Evolutionary conservation across 2,329 filamentous ascomycete genomes (phyloP).

Genomic region (Hypomyces rosellus): DNA sequence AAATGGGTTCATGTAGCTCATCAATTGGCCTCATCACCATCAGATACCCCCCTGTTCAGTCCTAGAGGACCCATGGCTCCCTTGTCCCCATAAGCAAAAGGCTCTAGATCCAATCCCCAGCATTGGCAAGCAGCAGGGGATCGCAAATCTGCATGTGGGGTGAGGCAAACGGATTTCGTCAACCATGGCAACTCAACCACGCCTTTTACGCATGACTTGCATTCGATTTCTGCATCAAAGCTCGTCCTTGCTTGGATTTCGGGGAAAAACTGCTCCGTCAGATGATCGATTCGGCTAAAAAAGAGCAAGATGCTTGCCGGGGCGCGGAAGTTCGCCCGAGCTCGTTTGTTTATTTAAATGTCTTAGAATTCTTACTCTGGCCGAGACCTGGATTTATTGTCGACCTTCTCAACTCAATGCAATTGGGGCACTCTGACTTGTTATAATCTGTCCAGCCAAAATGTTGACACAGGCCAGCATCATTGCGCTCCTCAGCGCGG

Average conservation of each 20-base stretch:
- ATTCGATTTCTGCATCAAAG: too few species aligned
- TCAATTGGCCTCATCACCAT: neutral
- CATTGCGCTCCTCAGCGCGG: slow-evolving; percentile 10
- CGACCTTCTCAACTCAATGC: neutral
- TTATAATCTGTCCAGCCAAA: neutral
- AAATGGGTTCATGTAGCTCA: too few species aligned
- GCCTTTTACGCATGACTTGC: neutral
- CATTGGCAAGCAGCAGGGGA: slow-evolving; percentile 8
- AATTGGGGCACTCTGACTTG: neutral
- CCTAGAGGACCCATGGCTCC: slow-evolving; percentile 1
- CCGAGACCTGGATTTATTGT: neutral
- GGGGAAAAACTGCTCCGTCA: too few species aligned
- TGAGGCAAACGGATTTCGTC: neutral
- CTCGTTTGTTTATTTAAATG: too few species aligned
- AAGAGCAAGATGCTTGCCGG: too few species aligned
- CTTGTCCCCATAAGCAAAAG: neutral
- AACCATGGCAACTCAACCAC: neutral
- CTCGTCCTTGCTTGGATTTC: too few species aligned
- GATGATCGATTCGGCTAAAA: too few species aligned
- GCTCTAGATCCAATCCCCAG: neutral
- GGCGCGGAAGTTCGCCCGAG: too few species aligned
- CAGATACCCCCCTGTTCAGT: slow-evolving; percentile 1
- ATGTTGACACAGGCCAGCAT: slow-evolving; percentile 7
- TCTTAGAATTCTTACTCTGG: neutral
- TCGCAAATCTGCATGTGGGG: slow-evolving; percentile 3